Evolutionary conservation across 495 filamentous ascomycete genomes (phyloP), one percentile per base, ranked within the genome.

Genomic region (Hypoxylon fragiforme): DNA sequence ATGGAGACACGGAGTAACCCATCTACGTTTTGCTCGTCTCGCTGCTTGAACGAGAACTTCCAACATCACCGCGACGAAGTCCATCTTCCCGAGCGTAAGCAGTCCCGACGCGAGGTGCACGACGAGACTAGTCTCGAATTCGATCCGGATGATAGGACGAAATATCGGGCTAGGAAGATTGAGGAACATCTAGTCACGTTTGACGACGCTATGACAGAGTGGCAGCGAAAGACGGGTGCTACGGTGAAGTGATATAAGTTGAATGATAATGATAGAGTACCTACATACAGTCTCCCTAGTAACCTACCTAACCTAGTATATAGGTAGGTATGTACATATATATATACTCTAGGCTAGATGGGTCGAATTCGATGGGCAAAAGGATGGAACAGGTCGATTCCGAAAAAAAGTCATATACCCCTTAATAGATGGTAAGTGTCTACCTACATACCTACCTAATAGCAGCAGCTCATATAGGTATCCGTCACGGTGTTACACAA

Each of bases 1-100:
- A 51, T 77, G 7, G 45, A 53, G 26, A 49, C 49, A 1, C 60
- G 71, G 24, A 67, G 70, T 24, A 43, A 63, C 2, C 53, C 65
- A 0, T 69, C 73, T 0, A 16, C 58, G 0, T 79, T 70, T 62
- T 79, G 76, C 54, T 70, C 73, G 15, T 48, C 55, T 8, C 56
- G 60, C 20, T 79, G 76, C 55, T 71, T 72, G 14, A 63, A 57
- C 13, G 42, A 42, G 35, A 67, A 75, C 57, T 75, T 77, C 43
- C 67, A 67, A 32, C 54, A 40, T 0, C 76, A 79, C 46, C 72
- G 73, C 14, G 69, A 73, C 30, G 44, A 46, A 3, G 61, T 72
- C 18, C 76, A 79, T 60, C 32, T 76, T 31, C 67, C 64, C 3
- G 50, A 43, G 40, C 63, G 73, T 13, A 56, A 57, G 39, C 60